Base-by-base conservation (phyloP, 2,329 filamentous ascomycete genomes). In the Diaporthe humulicola region DNA sequence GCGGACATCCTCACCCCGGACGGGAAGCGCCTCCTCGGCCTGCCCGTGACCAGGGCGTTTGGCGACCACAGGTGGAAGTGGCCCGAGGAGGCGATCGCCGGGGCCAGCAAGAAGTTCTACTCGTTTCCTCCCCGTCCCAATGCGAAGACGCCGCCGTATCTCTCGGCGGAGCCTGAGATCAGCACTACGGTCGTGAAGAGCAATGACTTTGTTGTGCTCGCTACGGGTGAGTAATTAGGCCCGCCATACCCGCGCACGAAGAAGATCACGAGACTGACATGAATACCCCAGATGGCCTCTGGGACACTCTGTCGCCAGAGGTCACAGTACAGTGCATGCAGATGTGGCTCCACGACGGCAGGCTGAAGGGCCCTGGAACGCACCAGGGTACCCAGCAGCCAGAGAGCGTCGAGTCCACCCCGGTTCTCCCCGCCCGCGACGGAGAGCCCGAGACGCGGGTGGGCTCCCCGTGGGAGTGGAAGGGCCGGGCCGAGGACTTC, bases 61-160 rank as follows among this genome's bases (percentile, higher is more conserved):
- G 93, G 93, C 22, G 92, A 94, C 79, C 86, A 88, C 69, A 86
- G 89, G 74, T 93, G 91, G 90, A 94, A 94, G 80, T 94, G 91
- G 90, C 81, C 88, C 5, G 79, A 87, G 19, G 85, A 87, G 3
- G 81, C 90, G 8, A 85, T 76, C 28, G 4, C 38, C 15, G 52
- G 36, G 2, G 30, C 48, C 3, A 15, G 25, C 58, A 56, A 88
- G 74, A 85, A 86, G 69, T 91, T 86, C 82, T 89, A 85, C 79
- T 89, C 88, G 36, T 86, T 86, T 2, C 78, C 78, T 1, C 85
- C 85, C 0, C 82, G 86, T 0, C 87, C 89, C 2, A 82, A 85
- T 19, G 83, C 83, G 76, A 81, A 85, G 70, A 89, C 90, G 0
- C 92, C 91, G 4, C 93, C 93, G 0, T 94, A 94, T 81, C 82